phyloP scores from a whole-genome alignment of 2,329 filamentous ascomycete species.

The Colletotrichum caudatum region DNA sequence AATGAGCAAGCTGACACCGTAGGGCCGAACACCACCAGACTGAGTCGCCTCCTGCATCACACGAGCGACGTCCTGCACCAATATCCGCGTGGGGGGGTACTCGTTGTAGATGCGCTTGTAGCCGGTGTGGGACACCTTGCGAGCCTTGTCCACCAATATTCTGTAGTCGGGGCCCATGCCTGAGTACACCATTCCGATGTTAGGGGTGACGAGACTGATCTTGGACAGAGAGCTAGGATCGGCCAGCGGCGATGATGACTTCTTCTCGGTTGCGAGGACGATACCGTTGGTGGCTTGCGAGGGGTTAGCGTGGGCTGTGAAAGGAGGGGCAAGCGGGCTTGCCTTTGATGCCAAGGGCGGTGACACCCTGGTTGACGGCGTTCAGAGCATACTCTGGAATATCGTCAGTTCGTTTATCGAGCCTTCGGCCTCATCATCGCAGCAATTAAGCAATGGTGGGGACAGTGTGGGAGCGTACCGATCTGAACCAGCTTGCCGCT shows the following conservation, averaged over 20 bases:
- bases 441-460: conserved; percentile 9
- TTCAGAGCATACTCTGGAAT: conserved; percentile 95
- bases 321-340: conserved; percentile 46
- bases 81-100: conserved; percentile 98
- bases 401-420: conserved; percentile 32
- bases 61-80: conserved; percentile 96
- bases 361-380: conserved; percentile 99
- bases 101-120: conserved; percentile 99
- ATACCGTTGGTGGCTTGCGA: conserved; percentile 93
- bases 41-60: conserved; percentile 99
- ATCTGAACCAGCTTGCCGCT: conserved; percentile 99
- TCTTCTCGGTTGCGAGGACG: conserved; percentile 99
- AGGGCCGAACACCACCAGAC: conserved; percentile 95
- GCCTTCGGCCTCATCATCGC: background rate
- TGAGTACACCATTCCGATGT: conserved; percentile 99
- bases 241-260: conserved; percentile 96
- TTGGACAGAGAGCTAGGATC: conserved; percentile 95
- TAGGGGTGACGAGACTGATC: conserved; percentile 96
- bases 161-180: conserved; percentile 99
- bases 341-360: conserved; percentile 98
- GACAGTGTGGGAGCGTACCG: conserved; percentile 61
- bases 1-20: conserved; percentile 94
- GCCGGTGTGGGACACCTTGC: conserved; percentile 96
- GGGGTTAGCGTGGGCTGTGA: conserved; percentile 43
- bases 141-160: conserved; percentile 95